Base-by-base conservation (phyloP, 2,329 filamentous ascomycete genomes). In the Pseudogymnoascus sp. region DNA sequence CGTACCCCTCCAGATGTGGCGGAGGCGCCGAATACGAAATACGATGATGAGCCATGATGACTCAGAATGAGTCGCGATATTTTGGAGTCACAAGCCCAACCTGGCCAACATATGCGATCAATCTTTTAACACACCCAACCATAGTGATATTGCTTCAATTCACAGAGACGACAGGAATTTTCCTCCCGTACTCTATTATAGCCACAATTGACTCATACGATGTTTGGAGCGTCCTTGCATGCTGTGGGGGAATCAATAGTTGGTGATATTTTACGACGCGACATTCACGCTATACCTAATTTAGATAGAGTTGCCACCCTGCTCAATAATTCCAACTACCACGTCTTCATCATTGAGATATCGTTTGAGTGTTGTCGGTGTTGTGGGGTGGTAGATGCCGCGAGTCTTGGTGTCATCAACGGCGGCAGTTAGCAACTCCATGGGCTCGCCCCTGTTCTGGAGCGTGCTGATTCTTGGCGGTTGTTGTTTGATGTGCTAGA, bases 1-100 rank as follows among this genome's bases (percentile, higher is more conserved):
- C 50, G n/a, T 31, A 19, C 13, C 47, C n/a, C 10, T 19, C 29
- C 3, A 26, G 7, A 13, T 56, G 29, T 7, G 50, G 10, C 26
- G n/a, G 29, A 7, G 29, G 8, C 11, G 26, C 16, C 26, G 26
- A 19, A 56, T 56, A n/a, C 14, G 5, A 56, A 19, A 56, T 56
- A n/a, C 14, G 5, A 56, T 19, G 50, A 56, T 56, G 50, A 56
- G 50, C 50, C 50, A 56, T 56, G 29, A 33, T 56, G 50, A 56
- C 50, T 56, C 50, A 33, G 50, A 26, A 31, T 56, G 29, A 56
- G 50, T 56, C 50, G 50, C 10, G 26, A 19, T 29, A 31, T 31
- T 53, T 31, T 19, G 26, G 50, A 33, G 44, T 50, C 16, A 31
- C 50, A 56, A 56, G 29, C n/a, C 24, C 24, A 24, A 16, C 16